A percentile compares a stretch with the other conserved stretches of the same genome.
These are phyloP conservation scores for Corymbia calophylla DNA, from an alignment of 441 rosid genomes.

Conservation along the genomic window DNA sequence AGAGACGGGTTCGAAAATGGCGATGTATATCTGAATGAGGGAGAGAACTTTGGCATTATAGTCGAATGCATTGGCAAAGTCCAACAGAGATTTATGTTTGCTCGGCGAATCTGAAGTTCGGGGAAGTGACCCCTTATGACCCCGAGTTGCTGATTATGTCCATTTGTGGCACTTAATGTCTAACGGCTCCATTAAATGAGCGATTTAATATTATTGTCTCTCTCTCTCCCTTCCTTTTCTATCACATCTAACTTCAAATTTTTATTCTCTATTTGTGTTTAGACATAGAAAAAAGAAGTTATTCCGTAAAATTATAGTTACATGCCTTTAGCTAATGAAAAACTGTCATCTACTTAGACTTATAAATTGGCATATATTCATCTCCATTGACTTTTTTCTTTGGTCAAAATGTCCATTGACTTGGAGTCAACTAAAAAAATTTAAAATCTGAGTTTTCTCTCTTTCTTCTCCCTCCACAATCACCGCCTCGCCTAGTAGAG, in stretches of 20 bases:
- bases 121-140: background rate
- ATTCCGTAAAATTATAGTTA: background rate
- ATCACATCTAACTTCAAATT: background rate
- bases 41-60: background rate
- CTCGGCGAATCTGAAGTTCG: rapidly evolving
- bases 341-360: background rate
- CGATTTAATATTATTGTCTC: rapidly evolving
- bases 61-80: rapidly evolving
- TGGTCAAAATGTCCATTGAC: background rate
- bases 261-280: too few relatives aligned
- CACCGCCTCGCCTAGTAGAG: rapidly evolving
- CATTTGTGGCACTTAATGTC: background rate
- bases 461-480: background rate
- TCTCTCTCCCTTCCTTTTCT: rapidly evolving
- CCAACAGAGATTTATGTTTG: rapidly evolving
- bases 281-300: background rate
- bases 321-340: rapidly evolving
- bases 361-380: background rate
- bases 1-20: background rate
- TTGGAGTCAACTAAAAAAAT: background rate
- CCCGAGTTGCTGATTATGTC: background rate
- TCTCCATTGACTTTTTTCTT: background rate
- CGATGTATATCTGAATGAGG: rapidly evolving
- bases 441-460: background rate
- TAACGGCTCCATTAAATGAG: background rate